These are phyloP conservation scores for Calocybe gambosa DNA, from an alignment of 1,284 basidiomycete species.

Conservation along the genomic window DNA sequence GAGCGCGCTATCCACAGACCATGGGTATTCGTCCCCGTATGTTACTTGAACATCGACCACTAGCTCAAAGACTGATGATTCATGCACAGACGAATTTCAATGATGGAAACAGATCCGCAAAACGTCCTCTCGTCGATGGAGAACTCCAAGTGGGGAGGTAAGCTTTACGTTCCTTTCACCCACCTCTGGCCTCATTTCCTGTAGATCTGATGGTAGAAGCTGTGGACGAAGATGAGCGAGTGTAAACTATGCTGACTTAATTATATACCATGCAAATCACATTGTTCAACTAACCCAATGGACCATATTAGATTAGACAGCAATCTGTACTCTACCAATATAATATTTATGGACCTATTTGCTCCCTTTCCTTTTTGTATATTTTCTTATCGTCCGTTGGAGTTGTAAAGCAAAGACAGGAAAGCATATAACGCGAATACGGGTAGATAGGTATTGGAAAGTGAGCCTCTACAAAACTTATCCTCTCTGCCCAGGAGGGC, in stretches of 20 bases:
- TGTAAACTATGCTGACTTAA: conserved; percentile 14
- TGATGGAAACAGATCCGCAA: conserved; percentile 46
- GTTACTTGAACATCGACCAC: conserved; percentile 18
- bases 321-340: conserved; percentile 15
- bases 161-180: conserved; percentile 18
- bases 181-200: conserved; percentile 7
- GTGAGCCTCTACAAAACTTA: conserved; percentile 1
- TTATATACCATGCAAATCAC: conserved; percentile 11
- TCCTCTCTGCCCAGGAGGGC: conserved; percentile 13
- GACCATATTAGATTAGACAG: conserved; percentile 12
- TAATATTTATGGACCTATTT: not conserved
- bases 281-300: conserved; percentile 6
- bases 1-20: conserved; percentile 54
- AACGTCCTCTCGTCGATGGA: conserved; percentile 55
- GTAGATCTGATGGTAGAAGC: conserved; percentile 55
- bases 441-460: not conserved
- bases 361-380: not conserved
- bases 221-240: conserved; percentile 41
- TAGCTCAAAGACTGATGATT: conserved; percentile 6
- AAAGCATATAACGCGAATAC: not conserved
- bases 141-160: conserved; percentile 66
- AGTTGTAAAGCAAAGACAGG: not conserved
- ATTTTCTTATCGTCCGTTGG: not conserved
- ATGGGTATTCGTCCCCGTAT: conserved; percentile 42
- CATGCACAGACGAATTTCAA: conserved; percentile 37